Evolutionary conservation across 1,284 basidiomycete genomes (phyloP), one percentile per base, ranked within the genome.

Genomic region (Athelia sp.): DNA sequence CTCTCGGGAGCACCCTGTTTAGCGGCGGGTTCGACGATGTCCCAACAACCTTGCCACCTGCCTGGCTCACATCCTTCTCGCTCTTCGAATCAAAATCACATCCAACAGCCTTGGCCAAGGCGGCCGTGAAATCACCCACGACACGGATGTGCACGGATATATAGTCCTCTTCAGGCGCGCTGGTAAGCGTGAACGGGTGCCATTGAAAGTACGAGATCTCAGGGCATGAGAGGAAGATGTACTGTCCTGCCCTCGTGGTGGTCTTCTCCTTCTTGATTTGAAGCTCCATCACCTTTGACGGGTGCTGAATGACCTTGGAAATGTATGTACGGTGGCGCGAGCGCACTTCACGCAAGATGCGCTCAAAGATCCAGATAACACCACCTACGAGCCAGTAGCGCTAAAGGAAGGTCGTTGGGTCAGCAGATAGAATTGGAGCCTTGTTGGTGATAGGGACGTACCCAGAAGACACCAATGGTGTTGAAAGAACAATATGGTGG

Each of bases 111-210:
- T 87, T 83, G 35, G 89, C 92, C 32, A 95, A 81, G 24, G 76
- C 82, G 47, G 75, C 76, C 3, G 91, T 94, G 73, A 82, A 95
- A 65, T 96, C 93, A 54, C 91, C 90, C 47, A 90, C 90, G 72
- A 94, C 92, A 65, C 90, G 88, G 57, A 95, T 87, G 65, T 94
- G 93, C 40, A 95, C 68, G 18, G 90, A 92, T 31, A 94, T 79
- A 64, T 91, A 94, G 1, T 90, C 87, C 59, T 94, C 92, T 58
- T 93, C 90, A 1, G 92, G 92, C 15, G 93, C 90, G 45, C 90
- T 93, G 0, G 92, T 93, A 68, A 95, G 94, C 34, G 92, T 94
- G 69, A 95, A 94, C 82, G 90, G 89, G 67, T 92, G 90, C 92
- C 92, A 94, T 64, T 95, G 90, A 63, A 76, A 84, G n/a, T 61